Evolutionary conservation across 352 stramenopile species (phyloP).

Genomic region (Phytophthora melonis): DNA sequence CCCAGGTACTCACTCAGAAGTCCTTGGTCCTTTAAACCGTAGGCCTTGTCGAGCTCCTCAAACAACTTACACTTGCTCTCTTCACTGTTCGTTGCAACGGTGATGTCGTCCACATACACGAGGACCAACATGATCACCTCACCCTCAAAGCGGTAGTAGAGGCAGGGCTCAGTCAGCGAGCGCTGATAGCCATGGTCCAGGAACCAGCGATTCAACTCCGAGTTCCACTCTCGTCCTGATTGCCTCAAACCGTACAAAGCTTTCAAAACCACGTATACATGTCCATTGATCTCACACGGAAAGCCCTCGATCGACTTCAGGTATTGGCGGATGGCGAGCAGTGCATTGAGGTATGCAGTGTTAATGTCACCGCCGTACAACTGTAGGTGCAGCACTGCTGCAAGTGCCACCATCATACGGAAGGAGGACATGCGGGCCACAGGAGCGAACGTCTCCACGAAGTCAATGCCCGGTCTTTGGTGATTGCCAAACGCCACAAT

Average conservation of each 20-base stretch:
- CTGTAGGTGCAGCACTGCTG: not conserved
- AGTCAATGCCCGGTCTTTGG: too few relatives aligned
- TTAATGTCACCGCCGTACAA: not conserved
- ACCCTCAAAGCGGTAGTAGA: too few relatives aligned
- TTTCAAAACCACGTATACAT: not conserved
- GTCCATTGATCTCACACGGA: conserved; percentile 2
- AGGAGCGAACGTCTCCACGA: too few relatives aligned
- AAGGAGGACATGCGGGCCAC: not conserved
- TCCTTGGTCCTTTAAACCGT: too few relatives aligned
- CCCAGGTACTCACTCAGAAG: too few relatives aligned
- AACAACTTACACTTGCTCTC: too few relatives aligned
- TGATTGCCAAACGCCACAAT: not conserved
- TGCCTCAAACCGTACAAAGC: not conserved
- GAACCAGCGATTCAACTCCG: not conserved
- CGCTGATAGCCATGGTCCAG: not conserved
- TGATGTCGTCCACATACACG: too few relatives aligned
- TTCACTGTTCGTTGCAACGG: too few relatives aligned
- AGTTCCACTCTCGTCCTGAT: not conserved
- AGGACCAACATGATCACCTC: too few relatives aligned
- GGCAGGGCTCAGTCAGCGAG: too few relatives aligned
- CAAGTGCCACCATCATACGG: not conserved
- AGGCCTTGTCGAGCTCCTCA: too few relatives aligned
- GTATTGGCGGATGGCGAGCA: not conserved
- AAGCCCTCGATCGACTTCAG: not conserved
- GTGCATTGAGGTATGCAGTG: not conserved